These are phyloP conservation scores for Apiotrichum montevideense DNA, from an alignment of 1,284 basidiomycete species.

Conservation along the genomic window DNA sequence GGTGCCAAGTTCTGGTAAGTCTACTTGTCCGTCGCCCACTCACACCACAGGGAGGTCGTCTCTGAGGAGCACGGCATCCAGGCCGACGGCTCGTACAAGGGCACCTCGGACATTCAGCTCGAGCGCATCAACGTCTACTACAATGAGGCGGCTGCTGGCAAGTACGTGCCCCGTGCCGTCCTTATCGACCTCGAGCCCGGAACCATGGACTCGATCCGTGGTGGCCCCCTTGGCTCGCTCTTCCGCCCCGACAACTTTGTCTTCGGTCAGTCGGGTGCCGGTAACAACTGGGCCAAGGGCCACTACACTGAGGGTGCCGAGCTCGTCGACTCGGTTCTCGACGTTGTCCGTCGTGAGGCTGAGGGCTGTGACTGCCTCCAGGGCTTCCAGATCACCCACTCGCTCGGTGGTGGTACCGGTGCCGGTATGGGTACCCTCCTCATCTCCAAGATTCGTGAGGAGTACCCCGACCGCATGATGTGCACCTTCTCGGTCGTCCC, in stretches of 20 bases:
- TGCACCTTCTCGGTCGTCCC: conserved; percentile 88
- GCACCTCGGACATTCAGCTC: conserved; percentile 89
- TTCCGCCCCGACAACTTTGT: conserved; percentile 58
- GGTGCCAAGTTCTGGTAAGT: conserved; percentile 99
- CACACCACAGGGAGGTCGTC: conserved; percentile 51
- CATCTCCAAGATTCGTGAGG: conserved; percentile 80
- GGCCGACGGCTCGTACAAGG: conserved; percentile 83
- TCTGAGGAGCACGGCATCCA: conserved; percentile 97
- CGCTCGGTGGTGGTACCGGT: conserved; percentile 88
- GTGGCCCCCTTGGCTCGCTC: conserved; percentile 52
- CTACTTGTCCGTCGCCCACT: conserved; percentile 33
- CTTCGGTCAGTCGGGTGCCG: conserved; percentile 54
- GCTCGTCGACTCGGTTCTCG: conserved; percentile 77
- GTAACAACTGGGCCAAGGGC: conserved; percentile 52
- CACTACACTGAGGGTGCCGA: conserved; percentile 88
- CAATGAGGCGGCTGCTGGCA: conserved; percentile 78
- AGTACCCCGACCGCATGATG: conserved; percentile 89
- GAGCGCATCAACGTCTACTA: conserved; percentile 97
- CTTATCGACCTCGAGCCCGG: conserved; percentile 93
- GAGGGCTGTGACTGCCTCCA: conserved; percentile 83
- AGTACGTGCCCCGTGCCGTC: conserved; percentile 95
- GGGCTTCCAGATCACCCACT: conserved; percentile 90
- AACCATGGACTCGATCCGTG: conserved; percentile 91
- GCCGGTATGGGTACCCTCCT: conserved; percentile 78
- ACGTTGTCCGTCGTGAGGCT: conserved; percentile 64